Conservation (phyloP, 495 filamentous ascomycete species). For the Sordaria brevicollis region DNA sequence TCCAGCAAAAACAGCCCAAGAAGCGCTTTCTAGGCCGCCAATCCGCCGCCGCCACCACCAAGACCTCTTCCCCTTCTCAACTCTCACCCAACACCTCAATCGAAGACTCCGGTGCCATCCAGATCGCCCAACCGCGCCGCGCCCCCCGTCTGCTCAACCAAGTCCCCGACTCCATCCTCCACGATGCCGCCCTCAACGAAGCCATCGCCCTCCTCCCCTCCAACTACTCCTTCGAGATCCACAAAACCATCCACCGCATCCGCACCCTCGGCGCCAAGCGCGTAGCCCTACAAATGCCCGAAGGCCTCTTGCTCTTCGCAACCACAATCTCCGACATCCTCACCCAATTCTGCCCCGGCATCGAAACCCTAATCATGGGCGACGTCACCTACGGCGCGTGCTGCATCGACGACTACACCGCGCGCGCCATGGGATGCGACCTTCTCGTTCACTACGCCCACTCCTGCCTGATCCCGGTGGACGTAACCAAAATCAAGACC, state of each 20-base stretch:
- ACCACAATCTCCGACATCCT: constrained; percentile 98
- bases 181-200: constrained; percentile 79
- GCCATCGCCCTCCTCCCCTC: constrained; percentile 78
- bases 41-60: constrained; percentile 39
- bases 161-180: constrained; percentile 75
- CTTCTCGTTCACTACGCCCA: constrained; percentile 96
- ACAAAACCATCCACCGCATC: constrained; percentile 93
- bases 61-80: constrained; percentile 20
- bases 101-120: constrained; percentile 56
- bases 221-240: constrained; percentile 98
- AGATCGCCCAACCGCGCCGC: constrained; percentile 53
- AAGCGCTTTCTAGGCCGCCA: constrained; percentile 72
- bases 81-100: constrained; percentile 33
- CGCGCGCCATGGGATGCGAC: constrained; percentile 87
- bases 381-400: constrained; percentile 98
- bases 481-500: constrained; percentile 88
- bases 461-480: constrained; percentile 89
- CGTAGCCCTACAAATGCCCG: constrained; percentile 91
- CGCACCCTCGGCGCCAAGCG: constrained; percentile 64
- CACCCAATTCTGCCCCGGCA: constrained; percentile 83
- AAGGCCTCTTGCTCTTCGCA: constrained; percentile 89
- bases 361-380: constrained; percentile 93
- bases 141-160: constrained; percentile 73
- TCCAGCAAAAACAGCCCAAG: constrained; percentile 47
- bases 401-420: constrained; percentile 98